These are phyloP conservation scores for Gigaspora rosea DNA, from an alignment of 192 early-diverging fungal species.

Conservation along the genomic window DNA sequence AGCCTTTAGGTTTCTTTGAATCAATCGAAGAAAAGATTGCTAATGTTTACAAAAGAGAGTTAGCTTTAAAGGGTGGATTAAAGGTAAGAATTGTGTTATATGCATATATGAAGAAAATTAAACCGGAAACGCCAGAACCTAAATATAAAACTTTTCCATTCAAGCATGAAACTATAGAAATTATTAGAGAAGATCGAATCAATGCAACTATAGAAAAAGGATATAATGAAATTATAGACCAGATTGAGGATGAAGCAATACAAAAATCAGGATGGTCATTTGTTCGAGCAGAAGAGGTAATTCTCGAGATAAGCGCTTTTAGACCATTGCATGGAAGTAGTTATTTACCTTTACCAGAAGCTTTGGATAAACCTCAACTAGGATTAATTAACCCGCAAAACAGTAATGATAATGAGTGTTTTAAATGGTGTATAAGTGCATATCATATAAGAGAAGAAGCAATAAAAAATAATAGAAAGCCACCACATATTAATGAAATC, in stretches of 20 bases:
- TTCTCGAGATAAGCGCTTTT: slow-evolving; percentile 1
- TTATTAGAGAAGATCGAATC: neutral
- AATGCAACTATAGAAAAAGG: neutral
- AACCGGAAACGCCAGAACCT: neutral
- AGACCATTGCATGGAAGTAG: neutral
- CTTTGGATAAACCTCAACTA: slow-evolving; percentile 1
- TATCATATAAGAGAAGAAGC: slow-evolving; percentile 4
- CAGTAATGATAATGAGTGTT: slow-evolving; percentile 8
- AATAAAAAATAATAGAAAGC: neutral
- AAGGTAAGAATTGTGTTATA: slow-evolving; percentile 4
- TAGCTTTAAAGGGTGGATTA: neutral
- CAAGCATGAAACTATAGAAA: neutral
- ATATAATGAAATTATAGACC: neutral
- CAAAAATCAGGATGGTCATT: neutral
- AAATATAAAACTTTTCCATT: slow-evolving; percentile 15
- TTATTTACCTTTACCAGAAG: neutral
- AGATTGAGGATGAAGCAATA: neutral
- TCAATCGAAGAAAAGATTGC: slow-evolving; percentile 10
- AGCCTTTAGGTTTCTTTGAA: slow-evolving; percentile 5
- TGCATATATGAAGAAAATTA: slow-evolving; percentile 3
- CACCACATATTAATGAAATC: neutral
- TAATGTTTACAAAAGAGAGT: slow-evolving; percentile 1
- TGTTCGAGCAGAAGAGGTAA: neutral
- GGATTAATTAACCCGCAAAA: slow-evolving; percentile 18
- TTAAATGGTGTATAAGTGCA: neutral